phyloP scores from a whole-genome alignment of 495 filamentous ascomycete species.

The Niebla homalea region DNA sequence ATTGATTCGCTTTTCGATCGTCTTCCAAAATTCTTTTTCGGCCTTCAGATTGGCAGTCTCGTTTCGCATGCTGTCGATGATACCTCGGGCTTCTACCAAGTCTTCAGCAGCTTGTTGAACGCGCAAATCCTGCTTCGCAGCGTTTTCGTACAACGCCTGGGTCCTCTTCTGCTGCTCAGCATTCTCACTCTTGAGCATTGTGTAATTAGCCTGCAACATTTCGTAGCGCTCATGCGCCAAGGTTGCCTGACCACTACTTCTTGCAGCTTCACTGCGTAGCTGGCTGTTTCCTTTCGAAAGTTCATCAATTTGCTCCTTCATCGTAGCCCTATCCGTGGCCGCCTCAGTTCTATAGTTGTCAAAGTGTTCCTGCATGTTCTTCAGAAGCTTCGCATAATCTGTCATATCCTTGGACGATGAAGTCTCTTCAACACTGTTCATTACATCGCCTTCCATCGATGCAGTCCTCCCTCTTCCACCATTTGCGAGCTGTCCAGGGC shows the following conservation, averaged over 20 bases:
- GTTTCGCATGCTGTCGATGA: constrained; percentile 74
- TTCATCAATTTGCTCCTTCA: constrained; percentile 77
- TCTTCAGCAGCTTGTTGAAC: constrained; percentile 91
- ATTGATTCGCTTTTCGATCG: constrained; percentile 70
- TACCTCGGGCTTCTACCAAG: constrained; percentile 67
- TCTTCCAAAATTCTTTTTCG: constrained; percentile 83
- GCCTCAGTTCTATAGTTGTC: constrained; percentile 83
- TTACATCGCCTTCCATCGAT: constrained; percentile 18
- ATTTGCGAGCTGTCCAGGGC: constrained; percentile 11
- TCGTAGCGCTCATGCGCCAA: constrained; percentile 72
- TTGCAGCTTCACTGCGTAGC: constrained; percentile 65
- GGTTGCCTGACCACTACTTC: constrained; percentile 65
- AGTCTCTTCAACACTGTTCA: constrained; percentile 30
- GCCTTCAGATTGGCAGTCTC: constrained; percentile 88
- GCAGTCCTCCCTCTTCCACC: constrained; percentile 29
- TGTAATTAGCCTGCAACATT: constrained; percentile 80
- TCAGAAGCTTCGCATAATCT: constrained; percentile 56
- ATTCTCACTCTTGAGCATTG: constrained; percentile 71
- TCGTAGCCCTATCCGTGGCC: constrained; percentile 56
- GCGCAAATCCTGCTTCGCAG: constrained; percentile 76
- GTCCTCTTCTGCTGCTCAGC: constrained; percentile 68
- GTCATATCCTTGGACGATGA: constrained; percentile 32
- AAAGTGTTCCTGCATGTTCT: constrained; percentile 78
- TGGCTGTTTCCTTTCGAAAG: constrained; percentile 68
- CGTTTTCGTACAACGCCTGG: constrained; percentile 59